Conservation (phyloP, 2,329 filamentous ascomycete species). For the Grosmannia serpens region DNA sequence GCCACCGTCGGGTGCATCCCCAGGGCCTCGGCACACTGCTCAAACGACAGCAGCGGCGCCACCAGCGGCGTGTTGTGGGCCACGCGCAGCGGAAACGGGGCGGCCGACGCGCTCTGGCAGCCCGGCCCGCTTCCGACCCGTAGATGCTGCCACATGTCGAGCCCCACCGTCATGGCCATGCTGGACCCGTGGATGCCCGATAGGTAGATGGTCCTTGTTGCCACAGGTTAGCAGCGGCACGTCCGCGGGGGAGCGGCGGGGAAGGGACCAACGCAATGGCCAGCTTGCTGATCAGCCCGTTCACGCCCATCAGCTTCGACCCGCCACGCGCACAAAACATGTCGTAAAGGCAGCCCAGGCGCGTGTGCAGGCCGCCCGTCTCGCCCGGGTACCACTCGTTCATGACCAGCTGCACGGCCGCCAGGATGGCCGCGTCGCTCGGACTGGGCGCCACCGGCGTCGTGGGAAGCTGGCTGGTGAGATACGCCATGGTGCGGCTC, state of each 20-base stretch:
- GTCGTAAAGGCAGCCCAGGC: conserved; percentile 33
- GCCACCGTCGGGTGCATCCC: conserved; percentile 35
- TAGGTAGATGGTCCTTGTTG: conserved; percentile 6
- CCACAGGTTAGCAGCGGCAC: too few species aligned
- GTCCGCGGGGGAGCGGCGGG: too few species aligned
- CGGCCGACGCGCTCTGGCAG: conserved; percentile 24
- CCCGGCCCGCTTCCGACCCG: conserved; percentile 23
- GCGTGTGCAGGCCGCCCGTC: conserved; percentile 30
- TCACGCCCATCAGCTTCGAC: conserved; percentile 31
- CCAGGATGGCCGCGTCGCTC: conserved; percentile 34
- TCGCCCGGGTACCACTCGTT: conserved; percentile 45
- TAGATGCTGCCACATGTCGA: conserved; percentile 31
- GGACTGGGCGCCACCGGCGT: conserved; percentile 4
- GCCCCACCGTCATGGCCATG: conserved; percentile 34
- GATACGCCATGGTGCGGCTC: conserved; percentile 28
- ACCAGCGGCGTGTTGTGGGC: conserved; percentile 37
- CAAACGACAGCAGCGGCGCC: conserved; percentile 29
- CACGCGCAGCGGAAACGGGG: conserved; percentile 30
- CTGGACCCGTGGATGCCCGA: conserved; percentile 26
- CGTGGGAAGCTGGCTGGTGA: conserved; percentile 33
- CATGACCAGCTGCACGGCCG: conserved; percentile 35
- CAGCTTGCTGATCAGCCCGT: conserved; percentile 35
- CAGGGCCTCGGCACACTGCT: conserved; percentile 26
- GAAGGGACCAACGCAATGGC: conserved; percentile 30
- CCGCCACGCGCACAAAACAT: conserved; percentile 38